Conservation (phyloP, 768 basidiomycete genomes). For the Leucocoprinus sp. region DNA sequence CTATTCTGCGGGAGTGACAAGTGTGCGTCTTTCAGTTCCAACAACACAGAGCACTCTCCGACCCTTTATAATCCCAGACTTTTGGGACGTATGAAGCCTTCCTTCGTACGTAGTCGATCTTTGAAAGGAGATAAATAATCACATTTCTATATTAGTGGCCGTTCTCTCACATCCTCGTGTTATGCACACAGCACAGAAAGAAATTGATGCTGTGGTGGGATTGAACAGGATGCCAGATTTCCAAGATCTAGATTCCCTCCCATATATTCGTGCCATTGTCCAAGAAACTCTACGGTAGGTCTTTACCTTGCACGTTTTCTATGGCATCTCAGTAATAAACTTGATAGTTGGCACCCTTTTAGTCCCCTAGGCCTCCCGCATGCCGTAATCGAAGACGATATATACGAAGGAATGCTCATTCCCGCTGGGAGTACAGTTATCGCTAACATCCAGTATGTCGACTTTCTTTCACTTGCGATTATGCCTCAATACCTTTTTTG, state of each 20-base stretch:
- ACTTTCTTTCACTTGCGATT: neutral
- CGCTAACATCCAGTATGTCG: conserved; percentile 19
- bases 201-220: conserved; percentile 27
- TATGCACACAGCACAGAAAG: conserved; percentile 25
- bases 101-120: conserved; percentile 11
- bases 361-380: conserved; percentile 26
- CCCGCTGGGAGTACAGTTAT: conserved; percentile 24
- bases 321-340: neutral
- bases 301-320: neutral
- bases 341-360: conserved; percentile 18
- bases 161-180: conserved; percentile 24
- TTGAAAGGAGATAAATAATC: neutral
- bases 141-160: conserved; percentile 17
- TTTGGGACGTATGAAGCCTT: conserved; percentile 12
- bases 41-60: neutral
- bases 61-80: conserved; percentile 11
- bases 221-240: conserved; percentile 23
- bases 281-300: conserved; percentile 18
- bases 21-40: conserved; percentile 14
- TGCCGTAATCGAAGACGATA: conserved; percentile 25
- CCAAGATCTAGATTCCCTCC: conserved; percentile 20
- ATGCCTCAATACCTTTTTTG: neutral
- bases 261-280: conserved; percentile 20
- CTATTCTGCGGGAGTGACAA: conserved; percentile 22
- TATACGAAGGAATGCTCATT: conserved; percentile 27